Conservation (phyloP, 768 basidiomycete species). For the Glaciozyma antarctica region DNA sequence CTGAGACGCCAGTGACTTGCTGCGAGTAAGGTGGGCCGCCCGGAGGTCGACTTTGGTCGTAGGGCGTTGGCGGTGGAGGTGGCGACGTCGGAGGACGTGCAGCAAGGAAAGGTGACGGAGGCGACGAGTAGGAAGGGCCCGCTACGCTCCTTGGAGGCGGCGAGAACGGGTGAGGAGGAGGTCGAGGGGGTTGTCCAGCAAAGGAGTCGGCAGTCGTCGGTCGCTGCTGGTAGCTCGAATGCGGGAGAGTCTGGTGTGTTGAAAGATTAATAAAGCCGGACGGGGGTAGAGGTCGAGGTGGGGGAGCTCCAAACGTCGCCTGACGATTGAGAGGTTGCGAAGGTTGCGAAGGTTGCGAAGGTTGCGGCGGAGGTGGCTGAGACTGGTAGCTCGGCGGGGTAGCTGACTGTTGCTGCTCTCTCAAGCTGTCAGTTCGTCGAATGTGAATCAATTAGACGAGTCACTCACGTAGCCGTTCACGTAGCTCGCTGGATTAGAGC, state of each 20-base stretch:
- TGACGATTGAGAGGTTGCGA: neutral
- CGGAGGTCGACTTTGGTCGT: no score
- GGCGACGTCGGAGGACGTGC: no score
- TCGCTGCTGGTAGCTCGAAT: neutral
- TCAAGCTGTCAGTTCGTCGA: slow-evolving; percentile 30
- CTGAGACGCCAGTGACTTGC: no score
- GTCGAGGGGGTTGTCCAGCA: neutral
- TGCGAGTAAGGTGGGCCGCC: no score
- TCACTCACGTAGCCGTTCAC: neutral
- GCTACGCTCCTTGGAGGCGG: no score
- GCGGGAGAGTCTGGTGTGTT: neutral
- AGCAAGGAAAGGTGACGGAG: no score
- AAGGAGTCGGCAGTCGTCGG: neutral
- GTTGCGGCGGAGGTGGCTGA: neutral
- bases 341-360: neutral
- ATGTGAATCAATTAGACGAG: neutral
- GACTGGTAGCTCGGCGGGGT: slow-evolving; percentile 32
- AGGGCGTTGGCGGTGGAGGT: no score
- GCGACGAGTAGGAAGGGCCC: no score
- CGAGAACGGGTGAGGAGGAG: neutral
- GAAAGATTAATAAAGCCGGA: neutral
- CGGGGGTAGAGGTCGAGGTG: no score
- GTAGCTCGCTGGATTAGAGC: neutral
- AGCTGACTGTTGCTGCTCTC: slow-evolving; percentile 37
- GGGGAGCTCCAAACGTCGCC: neutral